These are phyloP conservation scores for Vinca minor DNA, from an alignment of 257 asterid species.

Conservation along the genomic window DNA sequence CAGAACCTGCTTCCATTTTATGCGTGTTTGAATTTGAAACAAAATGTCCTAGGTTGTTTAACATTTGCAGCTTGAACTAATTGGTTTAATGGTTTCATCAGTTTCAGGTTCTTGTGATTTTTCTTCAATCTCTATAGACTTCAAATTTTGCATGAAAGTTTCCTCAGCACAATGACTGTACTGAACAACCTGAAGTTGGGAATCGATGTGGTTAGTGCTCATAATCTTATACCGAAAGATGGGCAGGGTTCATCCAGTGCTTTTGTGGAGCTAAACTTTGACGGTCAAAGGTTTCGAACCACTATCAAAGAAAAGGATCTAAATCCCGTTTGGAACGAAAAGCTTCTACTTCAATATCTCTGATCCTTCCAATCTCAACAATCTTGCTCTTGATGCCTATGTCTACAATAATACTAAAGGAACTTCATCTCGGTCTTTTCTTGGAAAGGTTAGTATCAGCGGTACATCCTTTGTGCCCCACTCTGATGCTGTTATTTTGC, in stretches of 20 bases:
- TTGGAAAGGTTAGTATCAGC: constrained; percentile 61
- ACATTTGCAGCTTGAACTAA: background rate
- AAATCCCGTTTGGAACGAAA: constrained; percentile 78
- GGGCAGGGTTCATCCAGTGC: constrained; percentile 89
- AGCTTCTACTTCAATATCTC: constrained; percentile 72
- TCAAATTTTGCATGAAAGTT: constrained; percentile 15
- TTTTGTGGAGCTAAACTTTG: constrained; percentile 66
- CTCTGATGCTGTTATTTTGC: constrained; percentile 65
- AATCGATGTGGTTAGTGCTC: constrained; percentile 69
- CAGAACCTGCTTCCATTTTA: background rate
- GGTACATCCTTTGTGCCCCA: constrained; percentile 80
- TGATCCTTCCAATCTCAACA: constrained; percentile 59
- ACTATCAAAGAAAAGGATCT: constrained; percentile 77
- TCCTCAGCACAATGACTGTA: constrained; percentile 26
- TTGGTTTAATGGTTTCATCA: constrained; percentile 1
- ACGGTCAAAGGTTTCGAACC: constrained; percentile 66
- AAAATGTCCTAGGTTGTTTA: too few relatives aligned
- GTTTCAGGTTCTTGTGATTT: constrained; percentile 20
- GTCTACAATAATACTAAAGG: constrained; percentile 46
- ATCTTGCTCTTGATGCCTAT: constrained; percentile 50
- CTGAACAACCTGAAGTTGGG: constrained; percentile 65
- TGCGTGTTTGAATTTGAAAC: too few relatives aligned
- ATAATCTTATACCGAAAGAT: constrained; percentile 77
- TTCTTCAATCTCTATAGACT: constrained; percentile 11
- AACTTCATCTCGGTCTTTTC: constrained; percentile 49